Evolutionary conservation across 148 eudicot species (phyloP).

Genomic region (Amaranthus palmeri): DNA sequence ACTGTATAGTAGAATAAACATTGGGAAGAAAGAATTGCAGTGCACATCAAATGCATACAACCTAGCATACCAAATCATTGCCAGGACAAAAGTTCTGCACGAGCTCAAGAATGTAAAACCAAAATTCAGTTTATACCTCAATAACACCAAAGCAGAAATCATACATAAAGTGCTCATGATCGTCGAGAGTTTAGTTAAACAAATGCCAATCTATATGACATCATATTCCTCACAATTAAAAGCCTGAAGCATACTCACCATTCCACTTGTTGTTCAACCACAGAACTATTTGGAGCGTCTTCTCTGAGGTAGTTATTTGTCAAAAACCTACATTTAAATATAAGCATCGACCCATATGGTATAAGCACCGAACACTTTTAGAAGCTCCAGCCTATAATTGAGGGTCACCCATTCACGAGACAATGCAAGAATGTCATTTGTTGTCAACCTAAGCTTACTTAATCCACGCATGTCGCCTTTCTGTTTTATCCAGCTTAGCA

Average conservation of each 20-base stretch:
- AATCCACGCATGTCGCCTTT: slow-evolving; percentile 98
- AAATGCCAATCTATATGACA: neutral
- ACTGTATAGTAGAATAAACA: slow-evolving; percentile 91
- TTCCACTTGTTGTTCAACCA: slow-evolving; percentile 97
- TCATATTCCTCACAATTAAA: neutral
- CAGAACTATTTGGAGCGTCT: slow-evolving; percentile 91
- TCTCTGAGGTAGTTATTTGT: slow-evolving; percentile 93
- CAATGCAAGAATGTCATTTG: too few relatives aligned
- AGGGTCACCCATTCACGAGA: too few relatives aligned
- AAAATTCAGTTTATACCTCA: neutral
- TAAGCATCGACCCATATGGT: too few relatives aligned
- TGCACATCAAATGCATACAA: slow-evolving; percentile 97
- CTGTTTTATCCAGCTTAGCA: slow-evolving; percentile 96
- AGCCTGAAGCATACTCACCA: slow-evolving; percentile 57
- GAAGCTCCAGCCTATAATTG: neutral
- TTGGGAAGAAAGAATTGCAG: slow-evolving; percentile 98
- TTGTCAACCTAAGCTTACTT: slow-evolving; percentile 90
- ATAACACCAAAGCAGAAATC: neutral
- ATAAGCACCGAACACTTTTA: neutral
- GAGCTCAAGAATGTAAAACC: neutral
- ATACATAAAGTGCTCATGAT: neutral
- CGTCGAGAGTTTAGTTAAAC: neutral
- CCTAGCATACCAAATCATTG: slow-evolving; percentile 40
- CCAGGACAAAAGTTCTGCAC: slow-evolving; percentile 14
- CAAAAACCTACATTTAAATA: slow-evolving; percentile 53